Evolutionary conservation across 2,329 filamentous ascomycete species (phyloP).

Genomic region (Colletotrichum falcatum): DNA sequence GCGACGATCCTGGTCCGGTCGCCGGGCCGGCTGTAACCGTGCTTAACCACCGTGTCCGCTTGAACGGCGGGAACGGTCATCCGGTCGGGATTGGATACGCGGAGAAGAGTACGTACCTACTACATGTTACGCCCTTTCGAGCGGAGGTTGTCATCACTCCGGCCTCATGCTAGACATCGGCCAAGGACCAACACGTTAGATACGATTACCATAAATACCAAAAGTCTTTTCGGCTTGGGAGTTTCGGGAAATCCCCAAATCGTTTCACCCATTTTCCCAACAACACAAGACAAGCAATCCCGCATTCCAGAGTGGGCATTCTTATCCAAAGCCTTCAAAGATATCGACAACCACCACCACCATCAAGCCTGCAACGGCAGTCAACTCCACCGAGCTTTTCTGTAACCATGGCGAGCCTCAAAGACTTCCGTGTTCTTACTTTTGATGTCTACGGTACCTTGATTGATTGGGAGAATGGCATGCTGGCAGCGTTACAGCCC

Average conservation of each 20-base stretch:
- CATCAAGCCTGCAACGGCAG: too few species aligned
- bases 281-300: neutral
- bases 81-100: neutral
- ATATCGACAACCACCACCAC: neutral
- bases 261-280: neutral
- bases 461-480: slow-evolving; percentile 81
- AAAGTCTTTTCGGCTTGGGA: neutral
- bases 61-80: neutral
- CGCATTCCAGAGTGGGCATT: neutral
- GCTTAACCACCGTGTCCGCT: neutral
- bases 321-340: neutral
- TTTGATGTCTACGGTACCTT: slow-evolving; percentile 88
- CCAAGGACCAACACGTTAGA: neutral
- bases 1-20: neutral
- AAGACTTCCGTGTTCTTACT: slow-evolving; percentile 61
- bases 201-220: too few species aligned
- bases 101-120: slow-evolving; percentile 2
- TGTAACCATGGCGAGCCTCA: slow-evolving; percentile 37
- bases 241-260: neutral
- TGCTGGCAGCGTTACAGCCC: slow-evolving; percentile 65
- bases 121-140: slow-evolving; percentile 10
- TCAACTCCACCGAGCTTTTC: neutral
- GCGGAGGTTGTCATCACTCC: slow-evolving; percentile 1
- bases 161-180: neutral
- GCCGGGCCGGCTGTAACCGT: slow-evolving; percentile 2